A percentile compares a stretch with the other conserved stretches of the same genome.
Conservation (phyloP, 305 asterid genomes). For the Fraxinus platypoda region DNA sequence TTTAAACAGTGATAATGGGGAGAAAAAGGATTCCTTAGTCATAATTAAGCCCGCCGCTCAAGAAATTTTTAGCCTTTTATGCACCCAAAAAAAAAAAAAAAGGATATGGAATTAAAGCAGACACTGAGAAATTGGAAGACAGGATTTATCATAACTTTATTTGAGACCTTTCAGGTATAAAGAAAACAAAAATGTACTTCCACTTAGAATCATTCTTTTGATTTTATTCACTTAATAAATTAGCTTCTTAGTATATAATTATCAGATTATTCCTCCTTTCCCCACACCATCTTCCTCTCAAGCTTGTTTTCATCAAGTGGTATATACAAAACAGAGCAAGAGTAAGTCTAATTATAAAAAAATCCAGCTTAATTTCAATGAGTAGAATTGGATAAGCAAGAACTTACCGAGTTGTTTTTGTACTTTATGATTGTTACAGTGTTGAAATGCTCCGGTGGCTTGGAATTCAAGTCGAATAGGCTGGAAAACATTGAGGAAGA, state of each 20-base stretch:
- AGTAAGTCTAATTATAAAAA: constrained; percentile 25
- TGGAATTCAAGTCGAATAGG: constrained; percentile 36
- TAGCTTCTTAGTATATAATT: constrained; percentile 5
- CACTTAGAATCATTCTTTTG: constrained; percentile 28
- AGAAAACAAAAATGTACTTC: constrained; percentile 17
- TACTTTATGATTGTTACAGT: constrained; percentile 26
- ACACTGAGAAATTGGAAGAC: constrained; percentile 38
- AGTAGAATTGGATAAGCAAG: neutral
- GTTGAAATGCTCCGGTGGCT: constrained; percentile 20
- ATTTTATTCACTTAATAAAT: constrained; percentile 13
- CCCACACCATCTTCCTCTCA: constrained; percentile 8
- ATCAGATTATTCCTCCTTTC: neutral
- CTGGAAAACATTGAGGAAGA: constrained; percentile 74
- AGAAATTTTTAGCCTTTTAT: constrained; percentile 36
- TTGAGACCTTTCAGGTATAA: constrained; percentile 27
- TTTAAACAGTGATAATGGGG: constrained; percentile 44
- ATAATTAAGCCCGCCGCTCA: constrained; percentile 77
- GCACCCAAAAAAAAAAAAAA: constrained; percentile 17
- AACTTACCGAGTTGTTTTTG: constrained; percentile 2
- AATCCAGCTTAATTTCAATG: neutral
- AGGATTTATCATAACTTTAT: constrained; percentile 35
- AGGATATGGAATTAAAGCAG: constrained; percentile 10
- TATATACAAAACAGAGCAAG: neutral
- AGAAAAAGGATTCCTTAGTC: constrained; percentile 36
- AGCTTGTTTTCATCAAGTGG: constrained; percentile 5